These are phyloP conservation scores for Carex parvula DNA, from an alignment of 176 grass and related monocot species.

Conservation along the genomic window DNA sequence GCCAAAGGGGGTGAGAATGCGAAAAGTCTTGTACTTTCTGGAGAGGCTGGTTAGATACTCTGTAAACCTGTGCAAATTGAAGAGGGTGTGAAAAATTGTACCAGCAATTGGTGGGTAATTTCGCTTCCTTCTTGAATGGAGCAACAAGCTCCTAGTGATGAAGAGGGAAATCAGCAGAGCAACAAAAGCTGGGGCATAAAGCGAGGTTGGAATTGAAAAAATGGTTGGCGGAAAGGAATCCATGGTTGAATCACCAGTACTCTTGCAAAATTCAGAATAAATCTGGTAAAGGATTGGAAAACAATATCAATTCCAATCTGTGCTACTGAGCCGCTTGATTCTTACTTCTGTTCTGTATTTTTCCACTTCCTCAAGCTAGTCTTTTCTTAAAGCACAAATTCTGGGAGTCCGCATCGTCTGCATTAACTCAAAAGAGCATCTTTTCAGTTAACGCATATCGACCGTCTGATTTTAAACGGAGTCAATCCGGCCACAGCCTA, in stretches of 20 bases:
- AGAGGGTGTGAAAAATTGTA: slow-evolving; percentile 46
- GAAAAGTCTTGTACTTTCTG: slow-evolving; percentile 55
- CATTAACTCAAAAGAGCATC: too few relatives aligned
- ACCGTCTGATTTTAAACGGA: too few relatives aligned
- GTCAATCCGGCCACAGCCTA: too few relatives aligned
- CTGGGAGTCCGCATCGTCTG: too few relatives aligned
- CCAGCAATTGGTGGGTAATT: slow-evolving; percentile 45
- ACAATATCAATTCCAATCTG: too few relatives aligned
- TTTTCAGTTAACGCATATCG: too few relatives aligned
- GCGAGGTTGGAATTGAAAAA: not conserved
- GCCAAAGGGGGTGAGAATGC: slow-evolving; percentile 45
- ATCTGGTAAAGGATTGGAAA: too few relatives aligned
- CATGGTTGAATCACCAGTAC: not conserved
- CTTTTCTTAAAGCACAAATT: too few relatives aligned
- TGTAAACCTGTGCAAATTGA: slow-evolving; percentile 42
- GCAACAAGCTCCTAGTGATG: not conserved
- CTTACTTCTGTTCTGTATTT: too few relatives aligned
- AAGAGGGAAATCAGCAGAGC: slow-evolving; percentile 9
- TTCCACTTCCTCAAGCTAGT: too few relatives aligned
- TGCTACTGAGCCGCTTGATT: too few relatives aligned
- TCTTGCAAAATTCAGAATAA: too few relatives aligned
- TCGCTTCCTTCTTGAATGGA: not conserved
- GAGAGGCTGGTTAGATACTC: slow-evolving; percentile 50
- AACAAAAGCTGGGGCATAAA: not conserved
- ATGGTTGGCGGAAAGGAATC: not conserved